phyloP scores from a whole-genome alignment of 164 flowering plant genomes.

The Stephania yunnanensis region DNA sequence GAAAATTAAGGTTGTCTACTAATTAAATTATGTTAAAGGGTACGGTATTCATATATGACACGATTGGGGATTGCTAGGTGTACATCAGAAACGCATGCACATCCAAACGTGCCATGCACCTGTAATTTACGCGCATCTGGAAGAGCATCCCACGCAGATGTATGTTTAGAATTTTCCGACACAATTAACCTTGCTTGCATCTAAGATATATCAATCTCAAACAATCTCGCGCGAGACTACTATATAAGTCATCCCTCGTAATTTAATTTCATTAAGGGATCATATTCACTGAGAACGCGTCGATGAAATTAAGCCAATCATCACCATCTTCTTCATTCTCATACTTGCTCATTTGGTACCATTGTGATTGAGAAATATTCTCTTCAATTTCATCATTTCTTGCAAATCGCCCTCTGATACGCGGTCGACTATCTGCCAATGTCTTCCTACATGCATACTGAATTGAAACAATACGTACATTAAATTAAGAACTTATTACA shows the following conservation, averaged over 20 bases:
- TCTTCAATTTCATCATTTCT: slow-evolving; percentile 44
- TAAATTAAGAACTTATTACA: neutral
- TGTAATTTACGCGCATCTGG: too few relatives aligned
- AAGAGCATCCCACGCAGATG: too few relatives aligned
- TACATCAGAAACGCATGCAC: too few relatives aligned
- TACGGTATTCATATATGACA: too few relatives aligned
- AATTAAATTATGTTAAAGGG: too few relatives aligned
- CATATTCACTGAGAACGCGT: slow-evolving; percentile 28
- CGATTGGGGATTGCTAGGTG: too few relatives aligned
- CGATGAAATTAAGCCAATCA: slow-evolving; percentile 36
- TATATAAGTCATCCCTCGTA: neutral
- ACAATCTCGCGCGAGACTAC: too few relatives aligned
- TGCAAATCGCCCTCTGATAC: slow-evolving; percentile 59
- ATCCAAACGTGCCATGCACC: too few relatives aligned
- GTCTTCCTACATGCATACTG: slow-evolving; percentile 71
- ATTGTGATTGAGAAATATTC: slow-evolving; percentile 20
- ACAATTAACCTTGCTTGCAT: too few relatives aligned
- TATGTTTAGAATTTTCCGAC: too few relatives aligned
- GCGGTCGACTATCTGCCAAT: slow-evolving; percentile 54
- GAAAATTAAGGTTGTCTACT: too few relatives aligned
- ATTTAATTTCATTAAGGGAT: slow-evolving; percentile 8
- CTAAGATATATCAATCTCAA: too few relatives aligned
- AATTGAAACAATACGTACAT: neutral
- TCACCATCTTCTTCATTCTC: slow-evolving; percentile 37
- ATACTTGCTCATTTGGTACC: slow-evolving; percentile 22